A percentile compares a stretch with the other conserved stretches of the same genome.
These are phyloP conservation scores for Amanita rimosa DNA, from an alignment of 768 basidiomycete genomes.

Conservation along the genomic window DNA sequence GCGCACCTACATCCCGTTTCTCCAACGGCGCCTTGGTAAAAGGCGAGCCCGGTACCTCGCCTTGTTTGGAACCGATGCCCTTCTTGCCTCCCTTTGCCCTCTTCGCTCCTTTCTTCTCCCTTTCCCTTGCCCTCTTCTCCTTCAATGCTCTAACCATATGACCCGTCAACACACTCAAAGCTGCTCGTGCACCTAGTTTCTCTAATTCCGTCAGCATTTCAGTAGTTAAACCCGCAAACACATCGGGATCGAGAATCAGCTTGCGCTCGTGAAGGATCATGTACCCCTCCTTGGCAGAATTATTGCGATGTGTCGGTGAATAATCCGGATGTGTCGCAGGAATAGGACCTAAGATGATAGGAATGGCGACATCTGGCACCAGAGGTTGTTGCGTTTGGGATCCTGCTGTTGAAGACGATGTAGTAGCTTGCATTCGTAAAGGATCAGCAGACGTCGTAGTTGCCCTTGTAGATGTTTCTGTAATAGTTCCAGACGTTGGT, in stretches of 20 bases:
- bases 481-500: slow-evolving; percentile 1
- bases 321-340: slow-evolving; percentile 51
- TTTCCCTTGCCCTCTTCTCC: slow-evolving; percentile 44
- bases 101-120: slow-evolving; percentile 25
- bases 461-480: background rate
- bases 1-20: slow-evolving; percentile 2
- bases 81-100: slow-evolving; percentile 25
- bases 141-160: slow-evolving; percentile 83
- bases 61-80: slow-evolving; percentile 4
- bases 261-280: slow-evolving; percentile 81
- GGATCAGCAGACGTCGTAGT: background rate
- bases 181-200: slow-evolving; percentile 71
- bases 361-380: slow-evolving; percentile 53
- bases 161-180: slow-evolving; percentile 69
- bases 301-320: slow-evolving; percentile 33
- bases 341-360: slow-evolving; percentile 67
- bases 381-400: slow-evolving; percentile 12
- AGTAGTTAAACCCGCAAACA: slow-evolving; percentile 68
- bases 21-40: slow-evolving; percentile 37
- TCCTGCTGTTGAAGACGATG: slow-evolving; percentile 18
- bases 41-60: slow-evolving; percentile 15
- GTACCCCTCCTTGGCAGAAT: slow-evolving; percentile 40
- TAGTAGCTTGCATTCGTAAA: slow-evolving; percentile 3
- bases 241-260: slow-evolving; percentile 73
- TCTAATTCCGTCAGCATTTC: slow-evolving; percentile 70